These are phyloP conservation scores for Vachellia collinsii DNA, from an alignment of 306 rosid genomes.

Conservation along the genomic window DNA sequence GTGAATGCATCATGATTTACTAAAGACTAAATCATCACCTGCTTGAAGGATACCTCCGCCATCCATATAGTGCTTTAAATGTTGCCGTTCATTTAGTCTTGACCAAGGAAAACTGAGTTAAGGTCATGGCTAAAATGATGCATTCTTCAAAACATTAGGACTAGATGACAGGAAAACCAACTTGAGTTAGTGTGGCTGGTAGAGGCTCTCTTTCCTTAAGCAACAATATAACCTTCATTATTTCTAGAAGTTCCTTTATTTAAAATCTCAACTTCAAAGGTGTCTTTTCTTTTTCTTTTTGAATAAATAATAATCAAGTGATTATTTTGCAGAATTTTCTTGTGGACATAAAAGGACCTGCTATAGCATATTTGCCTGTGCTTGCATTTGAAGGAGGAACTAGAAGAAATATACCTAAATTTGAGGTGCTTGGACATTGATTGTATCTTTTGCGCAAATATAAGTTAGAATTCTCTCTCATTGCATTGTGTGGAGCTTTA, in stretches of 20 bases:
- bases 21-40: not conserved
- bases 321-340: constrained; percentile 72
- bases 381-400: constrained; percentile 99
- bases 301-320: constrained; percentile 4
- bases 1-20: not conserved
- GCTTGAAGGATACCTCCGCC: not conserved
- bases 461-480: not conserved
- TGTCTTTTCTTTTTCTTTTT: not conserved
- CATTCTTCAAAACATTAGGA: not conserved
- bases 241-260: no score
- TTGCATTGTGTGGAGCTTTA: not conserved
- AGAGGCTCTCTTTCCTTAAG: not conserved
- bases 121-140: not conserved
- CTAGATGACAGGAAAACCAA: not conserved
- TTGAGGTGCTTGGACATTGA: constrained; percentile 62
- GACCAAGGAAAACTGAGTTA: not conserved
- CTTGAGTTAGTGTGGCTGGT: not conserved
- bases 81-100: not conserved
- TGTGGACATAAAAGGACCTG: constrained; percentile 90
- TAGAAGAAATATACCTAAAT: constrained; percentile 90
- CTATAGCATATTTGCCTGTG: constrained; percentile 82
- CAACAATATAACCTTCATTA: no score
- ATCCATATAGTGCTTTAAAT: not conserved
- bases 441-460: constrained; percentile 1
- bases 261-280: not conserved